Base-by-base conservation (phyloP, 257 asterid genomes). In the Gardenia jasminoides region DNA sequence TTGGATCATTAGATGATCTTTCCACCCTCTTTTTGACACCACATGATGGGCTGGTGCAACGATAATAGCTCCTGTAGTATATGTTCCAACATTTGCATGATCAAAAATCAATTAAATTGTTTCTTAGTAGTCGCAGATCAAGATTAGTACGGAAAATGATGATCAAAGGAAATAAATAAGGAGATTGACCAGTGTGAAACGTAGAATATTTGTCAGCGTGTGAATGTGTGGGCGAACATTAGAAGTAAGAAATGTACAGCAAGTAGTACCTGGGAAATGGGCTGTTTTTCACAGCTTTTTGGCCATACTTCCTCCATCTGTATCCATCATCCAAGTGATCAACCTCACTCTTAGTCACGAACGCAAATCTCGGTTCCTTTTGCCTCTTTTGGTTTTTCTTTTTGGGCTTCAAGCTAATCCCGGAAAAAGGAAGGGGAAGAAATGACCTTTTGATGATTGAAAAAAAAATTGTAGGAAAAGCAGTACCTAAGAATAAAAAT, bases 291-390 rank as follows among this genome's bases (percentile, higher is more conserved):
- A 95, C 98, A 41, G 98, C 96, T 83, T 95, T 95, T 81, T 91
- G 97, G 66, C 98, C 99, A 84, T 93, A 95, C 86, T 95, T 95
- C 86, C 97, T 89, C 98, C 97, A 95, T 92, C 97, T 88, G 81
- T 83, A 95, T 6, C 99, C 98, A 89, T 95, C 99, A 80, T 95
- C 99, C 88, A 93, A 86, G 82, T 93, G 88, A 88, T 95, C 98
- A 43, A 92, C 87, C 48, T 91, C 97, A 75, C 92, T 92, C 92
- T 93, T 93, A 44, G 98, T 95, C 94, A 89, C 87, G 97, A 95
- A 95, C 80, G 99, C 98, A 87, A 92, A 90, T 91, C 98, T 88
- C 72, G 94, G 88, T 36, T 88, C 94, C 76, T 87, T 95, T 88
- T 87, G 83, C 92, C 89, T 86, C 80, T 91, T 93, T 70, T 79